Percentiles rank a stretch among this genome's conserved stretches.
Conservation (phyloP, 768 basidiomycete species). For the Lentinula raphanica region DNA sequence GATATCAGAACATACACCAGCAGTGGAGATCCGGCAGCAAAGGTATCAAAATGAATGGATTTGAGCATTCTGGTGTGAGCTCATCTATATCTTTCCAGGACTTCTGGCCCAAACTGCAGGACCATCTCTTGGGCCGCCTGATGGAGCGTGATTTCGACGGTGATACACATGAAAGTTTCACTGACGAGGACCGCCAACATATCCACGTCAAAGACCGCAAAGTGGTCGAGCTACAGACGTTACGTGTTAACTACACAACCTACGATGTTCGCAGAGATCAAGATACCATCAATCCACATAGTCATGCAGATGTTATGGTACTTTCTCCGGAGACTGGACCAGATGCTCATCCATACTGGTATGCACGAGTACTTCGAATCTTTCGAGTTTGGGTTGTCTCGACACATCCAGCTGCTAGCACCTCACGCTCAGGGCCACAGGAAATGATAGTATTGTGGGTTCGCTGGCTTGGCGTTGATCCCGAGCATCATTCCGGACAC, state of each 20-base stretch:
- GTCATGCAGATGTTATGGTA: constrained; percentile 21
- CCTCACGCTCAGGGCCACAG: too few relatives aligned
- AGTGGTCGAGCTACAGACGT: constrained; percentile 7
- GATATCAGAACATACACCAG: neutral
- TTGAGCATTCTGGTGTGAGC: too few relatives aligned
- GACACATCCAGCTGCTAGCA: too few relatives aligned
- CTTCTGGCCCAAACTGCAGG: constrained; percentile 22
- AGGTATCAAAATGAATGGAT: too few relatives aligned
- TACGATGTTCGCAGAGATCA: constrained; percentile 29
- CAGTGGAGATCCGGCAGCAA: neutral
- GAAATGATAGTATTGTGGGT: too few relatives aligned
- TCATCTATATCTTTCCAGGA: constrained; percentile 13
- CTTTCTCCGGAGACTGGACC: constrained; percentile 6
- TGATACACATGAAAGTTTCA: constrained; percentile 12
- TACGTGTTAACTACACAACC: constrained; percentile 26
- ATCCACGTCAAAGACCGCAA: constrained; percentile 14
- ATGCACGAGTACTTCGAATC: constrained; percentile 17
- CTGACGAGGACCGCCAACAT: constrained; percentile 8
- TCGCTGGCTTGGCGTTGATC: too few relatives aligned
- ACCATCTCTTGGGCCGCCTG: constrained; percentile 24
- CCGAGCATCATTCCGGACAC: too few relatives aligned
- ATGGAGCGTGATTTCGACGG: constrained; percentile 9
- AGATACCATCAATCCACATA: constrained; percentile 24
- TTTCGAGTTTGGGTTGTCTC: constrained; percentile 2
- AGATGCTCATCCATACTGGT: constrained; percentile 17